These are phyloP conservation scores for Opeltia flavorubescens DNA, from an alignment of 495 filamentous ascomycete genomes.

Conservation along the genomic window DNA sequence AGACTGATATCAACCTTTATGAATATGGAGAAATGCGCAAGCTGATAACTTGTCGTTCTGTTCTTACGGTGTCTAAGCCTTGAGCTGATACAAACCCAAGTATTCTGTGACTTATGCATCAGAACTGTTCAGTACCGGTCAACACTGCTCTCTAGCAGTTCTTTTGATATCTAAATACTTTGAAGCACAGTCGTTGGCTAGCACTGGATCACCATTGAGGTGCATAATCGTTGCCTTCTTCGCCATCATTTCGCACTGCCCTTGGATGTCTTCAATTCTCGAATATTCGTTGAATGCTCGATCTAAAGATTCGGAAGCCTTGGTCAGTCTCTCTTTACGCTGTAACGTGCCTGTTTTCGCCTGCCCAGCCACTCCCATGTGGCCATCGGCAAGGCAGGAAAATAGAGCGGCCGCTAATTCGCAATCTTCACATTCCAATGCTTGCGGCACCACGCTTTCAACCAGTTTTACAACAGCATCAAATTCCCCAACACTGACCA, in stretches of 20 bases:
- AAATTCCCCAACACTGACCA: constrained; percentile 64
- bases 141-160: constrained; percentile 17
- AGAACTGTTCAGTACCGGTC: not conserved
- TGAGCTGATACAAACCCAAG: no score
- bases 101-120: no score
- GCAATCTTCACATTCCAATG: constrained; percentile 59
- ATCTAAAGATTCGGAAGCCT: constrained; percentile 53
- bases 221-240: constrained; percentile 76
- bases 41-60: not conserved
- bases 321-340: constrained; percentile 46
- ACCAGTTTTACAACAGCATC: constrained; percentile 52
- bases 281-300: constrained; percentile 54
- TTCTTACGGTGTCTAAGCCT: not conserved
- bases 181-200: constrained; percentile 63
- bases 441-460: constrained; percentile 64
- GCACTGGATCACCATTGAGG: constrained; percentile 51
- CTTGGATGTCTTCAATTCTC: constrained; percentile 56
- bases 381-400: constrained; percentile 63
- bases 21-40: not conserved
- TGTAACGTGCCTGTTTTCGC: constrained; percentile 11
- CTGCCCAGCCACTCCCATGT: constrained; percentile 66
- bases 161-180: constrained; percentile 49
- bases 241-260: constrained; percentile 71
- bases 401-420: constrained; percentile 54
- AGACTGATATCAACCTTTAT: no score